phyloP scores from a whole-genome alignment of 768 basidiomycete species.

The Lentinula raphanica region DNA sequence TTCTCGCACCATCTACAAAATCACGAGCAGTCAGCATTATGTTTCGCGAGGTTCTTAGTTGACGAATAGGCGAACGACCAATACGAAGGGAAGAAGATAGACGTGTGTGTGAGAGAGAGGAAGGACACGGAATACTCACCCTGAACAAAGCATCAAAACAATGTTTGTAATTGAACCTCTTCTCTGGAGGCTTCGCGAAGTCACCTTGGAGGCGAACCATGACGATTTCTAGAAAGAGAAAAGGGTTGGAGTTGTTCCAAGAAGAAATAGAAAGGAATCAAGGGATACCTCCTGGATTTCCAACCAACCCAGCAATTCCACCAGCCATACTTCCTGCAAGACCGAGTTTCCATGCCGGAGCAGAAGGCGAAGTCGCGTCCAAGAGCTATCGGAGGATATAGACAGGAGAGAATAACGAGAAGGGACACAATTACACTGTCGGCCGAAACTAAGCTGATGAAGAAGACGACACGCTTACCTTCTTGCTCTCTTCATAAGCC shows the following conservation, averaged over 20 bases:
- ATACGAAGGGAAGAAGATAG: not conserved
- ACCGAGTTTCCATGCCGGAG: constrained; percentile 78
- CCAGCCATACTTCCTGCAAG: constrained; percentile 86
- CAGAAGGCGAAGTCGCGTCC: constrained; percentile 57
- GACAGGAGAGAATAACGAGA: too few relatives aligned
- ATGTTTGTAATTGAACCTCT: constrained; percentile 86
- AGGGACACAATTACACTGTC: too few relatives aligned
- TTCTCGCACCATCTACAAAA: constrained; percentile 73
- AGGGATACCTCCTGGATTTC: constrained; percentile 73
- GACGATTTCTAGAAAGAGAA: constrained; percentile 51
- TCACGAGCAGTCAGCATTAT: constrained; percentile 5
- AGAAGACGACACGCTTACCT: too few relatives aligned
- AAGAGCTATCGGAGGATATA: too few relatives aligned
- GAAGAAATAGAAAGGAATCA: not conserved
- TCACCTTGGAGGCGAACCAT: constrained; percentile 91
- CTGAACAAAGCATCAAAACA: constrained; percentile 84
- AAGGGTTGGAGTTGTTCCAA: not conserved
- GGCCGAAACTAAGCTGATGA: too few relatives aligned
- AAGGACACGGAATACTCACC: too few relatives aligned
- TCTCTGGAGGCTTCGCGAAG: constrained; percentile 82
- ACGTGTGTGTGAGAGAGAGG: too few relatives aligned
- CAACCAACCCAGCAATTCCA: constrained; percentile 80
- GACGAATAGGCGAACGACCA: too few relatives aligned
- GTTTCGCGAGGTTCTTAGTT: too few relatives aligned
- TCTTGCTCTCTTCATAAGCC: constrained; percentile 91